Conservation (phyloP, 495 filamentous ascomycete genomes). For the Penicillium bovifimosum region DNA sequence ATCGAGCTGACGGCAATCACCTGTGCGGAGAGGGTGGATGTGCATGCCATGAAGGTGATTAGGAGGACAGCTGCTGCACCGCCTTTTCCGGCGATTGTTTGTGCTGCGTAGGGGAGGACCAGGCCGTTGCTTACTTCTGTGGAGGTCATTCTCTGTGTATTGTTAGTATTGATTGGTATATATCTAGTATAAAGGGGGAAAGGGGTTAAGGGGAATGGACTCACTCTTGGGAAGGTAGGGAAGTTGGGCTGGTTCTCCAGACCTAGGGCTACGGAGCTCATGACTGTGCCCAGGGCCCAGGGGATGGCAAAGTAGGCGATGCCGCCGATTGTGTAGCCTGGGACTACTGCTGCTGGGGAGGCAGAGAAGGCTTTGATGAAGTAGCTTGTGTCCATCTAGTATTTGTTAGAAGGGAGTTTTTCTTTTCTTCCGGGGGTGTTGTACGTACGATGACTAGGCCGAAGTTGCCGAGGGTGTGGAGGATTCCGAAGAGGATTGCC, state of each 20-base stretch:
- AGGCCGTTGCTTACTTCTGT: constrained; percentile 36
- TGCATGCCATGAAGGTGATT: constrained; percentile 44
- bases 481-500: constrained; percentile 42
- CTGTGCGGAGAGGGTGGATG: constrained; percentile 39
- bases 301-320: constrained; percentile 43
- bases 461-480: constrained; percentile 39
- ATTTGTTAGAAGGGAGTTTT: constrained; percentile 6
- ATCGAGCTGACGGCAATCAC: constrained; percentile 42
- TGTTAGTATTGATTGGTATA: too few species aligned
- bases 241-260: constrained; percentile 38
- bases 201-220: neutral
- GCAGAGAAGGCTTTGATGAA: constrained; percentile 45
- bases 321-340: constrained; percentile 42
- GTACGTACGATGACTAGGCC: constrained; percentile 34
- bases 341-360: constrained; percentile 32
- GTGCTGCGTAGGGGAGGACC: constrained; percentile 38
- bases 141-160: constrained; percentile 29
- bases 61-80: constrained; percentile 37
- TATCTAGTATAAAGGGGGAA: neutral
- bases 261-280: constrained; percentile 36
- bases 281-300: constrained; percentile 39
- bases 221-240: constrained; percentile 40
- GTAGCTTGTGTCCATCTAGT: constrained; percentile 41
- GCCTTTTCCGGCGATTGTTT: constrained; percentile 39
- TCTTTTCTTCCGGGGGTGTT: neutral